Conservation (phyloP, 495 filamentous ascomycete genomes). For the Gamarada debralockiae region DNA sequence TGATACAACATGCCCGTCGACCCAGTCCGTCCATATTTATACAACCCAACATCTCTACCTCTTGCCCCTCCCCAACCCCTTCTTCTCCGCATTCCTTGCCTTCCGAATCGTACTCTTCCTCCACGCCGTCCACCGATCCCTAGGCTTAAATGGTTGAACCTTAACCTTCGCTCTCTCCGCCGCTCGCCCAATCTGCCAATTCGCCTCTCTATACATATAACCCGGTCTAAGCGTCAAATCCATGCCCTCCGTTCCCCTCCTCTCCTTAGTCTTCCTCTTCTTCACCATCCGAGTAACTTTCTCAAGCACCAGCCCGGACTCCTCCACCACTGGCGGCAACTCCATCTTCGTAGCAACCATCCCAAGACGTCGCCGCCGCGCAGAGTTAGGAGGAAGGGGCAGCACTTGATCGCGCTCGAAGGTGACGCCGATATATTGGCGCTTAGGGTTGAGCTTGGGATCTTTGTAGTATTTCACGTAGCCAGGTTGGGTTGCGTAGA, state of each 20-base stretch:
- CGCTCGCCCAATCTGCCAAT: conserved; percentile 76
- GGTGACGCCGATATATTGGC: conserved; percentile 88
- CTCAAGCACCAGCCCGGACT: conserved; percentile 30
- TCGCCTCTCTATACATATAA: conserved; percentile 79
- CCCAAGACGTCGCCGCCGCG: conserved; percentile 64
- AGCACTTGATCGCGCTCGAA: conserved; percentile 71
- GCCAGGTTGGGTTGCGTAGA: conserved; percentile 77
- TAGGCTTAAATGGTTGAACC: conserved; percentile 46
- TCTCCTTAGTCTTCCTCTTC: conserved; percentile 29
- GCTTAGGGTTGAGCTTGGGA: conserved; percentile 69
- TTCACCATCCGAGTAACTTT: conserved; percentile 35
- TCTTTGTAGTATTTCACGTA: conserved; percentile 97
- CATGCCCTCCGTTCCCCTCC: conserved; percentile 21
- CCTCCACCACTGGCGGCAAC: not conserved
- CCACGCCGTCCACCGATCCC: conserved; percentile 61
- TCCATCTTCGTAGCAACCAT: conserved; percentile 51
- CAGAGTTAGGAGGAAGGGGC: conserved; percentile 67
- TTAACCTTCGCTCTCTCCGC: conserved; percentile 55
- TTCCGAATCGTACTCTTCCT: conserved; percentile 51
- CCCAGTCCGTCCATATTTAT: no score
- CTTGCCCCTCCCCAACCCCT: conserved; percentile 43
- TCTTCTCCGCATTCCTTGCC: conserved; percentile 52
- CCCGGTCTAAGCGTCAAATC: conserved; percentile 50
- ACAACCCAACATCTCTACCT: no score
- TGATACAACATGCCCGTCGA: no score